Base-by-base conservation (phyloP, 78 protist genomes). In the Reticulomyxa filosa region DNA sequence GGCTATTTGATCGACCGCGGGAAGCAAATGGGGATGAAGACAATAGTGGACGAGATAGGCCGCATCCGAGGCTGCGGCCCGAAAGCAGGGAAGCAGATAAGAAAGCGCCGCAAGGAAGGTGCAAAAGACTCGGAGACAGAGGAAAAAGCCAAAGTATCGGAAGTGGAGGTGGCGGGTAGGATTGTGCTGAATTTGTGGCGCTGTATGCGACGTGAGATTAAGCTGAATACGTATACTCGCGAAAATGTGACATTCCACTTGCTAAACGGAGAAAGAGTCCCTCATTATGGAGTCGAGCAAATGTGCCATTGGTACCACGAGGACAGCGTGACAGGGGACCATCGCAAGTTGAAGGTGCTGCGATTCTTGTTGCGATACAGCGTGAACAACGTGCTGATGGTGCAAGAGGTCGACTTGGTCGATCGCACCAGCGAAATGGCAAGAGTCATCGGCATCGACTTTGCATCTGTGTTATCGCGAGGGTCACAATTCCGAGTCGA, bases 401-500 rank as follows among this genome's bases (percentile, higher is more conserved):
- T n/a, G n/a, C n/a, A n/a, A n/a, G n/a, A 26, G 23, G 33, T 63
- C 4, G 83, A 87, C 38, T 2, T 81, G 13, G 59, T 92, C n/a
- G 62, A 59, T 0, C 69, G 90, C 20, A 89, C 92, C 1, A 13
- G 65, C 1, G 95, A 89, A 55, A 66, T 86, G 0, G 83, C 93
- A 0, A 73, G 91, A 1, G 74, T 88, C 20, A 83, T 80, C 66
- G 98, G 98, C 23, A 79, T 84, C 34, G 84, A 78, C 27, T 88
- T 86, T 51, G 26, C 42, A 32, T 67, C 79, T n/a, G 66, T 61
- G 13, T 0, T 34, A 23, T 39, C 66, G 0, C 59, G 95, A 0
- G 95, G 97, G 25, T 76, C 87, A 25, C 95, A 92, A 66, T 89
- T 61, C 70, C 71, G 90, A 0, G 98, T 92, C 0, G 98, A 92